These are phyloP conservation scores for Rhizopus sp. DNA, from an alignment of 371 early-diverging fungal genomes.

Conservation along the genomic window DNA sequence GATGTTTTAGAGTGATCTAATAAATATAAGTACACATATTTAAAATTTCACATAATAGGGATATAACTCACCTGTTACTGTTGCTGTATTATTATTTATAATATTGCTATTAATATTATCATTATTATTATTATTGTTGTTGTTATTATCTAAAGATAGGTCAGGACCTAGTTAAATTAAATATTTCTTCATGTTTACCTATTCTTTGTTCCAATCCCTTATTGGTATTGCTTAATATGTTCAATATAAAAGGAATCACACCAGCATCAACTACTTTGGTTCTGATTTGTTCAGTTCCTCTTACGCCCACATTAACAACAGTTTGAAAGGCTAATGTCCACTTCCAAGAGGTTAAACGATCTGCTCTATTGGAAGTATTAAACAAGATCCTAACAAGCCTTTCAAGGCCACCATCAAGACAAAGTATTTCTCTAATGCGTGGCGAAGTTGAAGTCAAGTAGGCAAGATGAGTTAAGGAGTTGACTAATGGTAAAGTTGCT, in stretches of 20 bases:
- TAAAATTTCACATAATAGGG: too few relatives aligned
- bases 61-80: too few relatives aligned
- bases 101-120: too few relatives aligned
- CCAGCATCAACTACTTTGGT: slow-evolving; percentile 86
- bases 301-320: slow-evolving; percentile 83
- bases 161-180: not conserved
- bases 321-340: slow-evolving; percentile 86
- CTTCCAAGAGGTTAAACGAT: slow-evolving; percentile 73
- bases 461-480: slow-evolving; percentile 84
- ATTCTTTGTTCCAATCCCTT: slow-evolving; percentile 54
- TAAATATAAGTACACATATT: not conserved
- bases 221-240: slow-evolving; percentile 70
- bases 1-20: not conserved
- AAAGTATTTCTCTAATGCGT: slow-evolving; percentile 78
- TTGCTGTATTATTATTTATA: too few relatives aligned
- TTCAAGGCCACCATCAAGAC: slow-evolving; percentile 87
- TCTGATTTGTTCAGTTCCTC: slow-evolving; percentile 81
- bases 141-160: too few relatives aligned
- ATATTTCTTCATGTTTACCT: slow-evolving; percentile 20
- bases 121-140: too few relatives aligned
- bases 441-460: slow-evolving; percentile 84
- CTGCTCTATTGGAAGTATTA: slow-evolving; percentile 62
- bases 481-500: slow-evolving; percentile 81
- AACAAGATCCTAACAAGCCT: slow-evolving; percentile 76
- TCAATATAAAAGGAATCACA: slow-evolving; percentile 76